A percentile compares a stretch with the other conserved stretches of the same genome.
phyloP scores from a whole-genome alignment of 768 basidiomycete genomes.

The Podaxis rugospora region DNA sequence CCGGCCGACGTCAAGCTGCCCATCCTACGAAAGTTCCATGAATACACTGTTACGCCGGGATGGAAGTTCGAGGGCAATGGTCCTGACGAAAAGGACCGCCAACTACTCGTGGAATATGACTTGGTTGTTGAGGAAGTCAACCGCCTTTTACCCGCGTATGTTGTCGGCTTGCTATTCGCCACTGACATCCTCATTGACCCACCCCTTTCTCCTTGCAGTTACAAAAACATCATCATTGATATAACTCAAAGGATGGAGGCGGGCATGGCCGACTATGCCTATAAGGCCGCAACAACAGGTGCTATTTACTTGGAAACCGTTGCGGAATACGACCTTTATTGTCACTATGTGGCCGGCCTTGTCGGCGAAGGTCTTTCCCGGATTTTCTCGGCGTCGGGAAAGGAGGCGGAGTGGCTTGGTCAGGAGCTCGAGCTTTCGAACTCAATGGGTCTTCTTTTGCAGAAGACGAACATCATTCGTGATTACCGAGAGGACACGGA shows the following conservation, averaged over 20 bases:
- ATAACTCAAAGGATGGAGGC: constrained; percentile 83
- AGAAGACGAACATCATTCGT: constrained; percentile 98
- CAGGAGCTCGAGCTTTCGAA: constrained; percentile 86
- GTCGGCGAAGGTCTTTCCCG: constrained; percentile 94
- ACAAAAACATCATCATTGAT: constrained; percentile 76
- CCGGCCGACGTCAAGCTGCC: constrained; percentile 84
- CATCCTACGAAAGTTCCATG: constrained; percentile 77
- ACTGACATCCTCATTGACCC: constrained; percentile 2
- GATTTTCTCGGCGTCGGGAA: constrained; percentile 80
- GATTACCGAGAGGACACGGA: constrained; percentile 92
- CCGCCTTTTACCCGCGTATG: constrained; percentile 59
- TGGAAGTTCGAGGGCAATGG: constrained; percentile 85
- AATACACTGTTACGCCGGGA: constrained; percentile 72
- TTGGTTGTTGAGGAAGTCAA: constrained; percentile 78
- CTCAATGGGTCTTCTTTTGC: constrained; percentile 91
- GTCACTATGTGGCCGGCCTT: constrained; percentile 96
- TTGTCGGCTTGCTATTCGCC: constrained; percentile 11
- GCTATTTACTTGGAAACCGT: constrained; percentile 69
- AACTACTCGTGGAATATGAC: constrained; percentile 80
- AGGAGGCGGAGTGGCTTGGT: constrained; percentile 71
- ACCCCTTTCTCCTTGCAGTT: constrained; percentile 33
- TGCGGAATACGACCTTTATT: constrained; percentile 93
- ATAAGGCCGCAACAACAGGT: constrained; percentile 70
- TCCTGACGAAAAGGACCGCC: constrained; percentile 83
- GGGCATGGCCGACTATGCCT: constrained; percentile 96